Evolutionary conservation across 2,329 filamentous ascomycete species (phyloP), one percentile per base, ranked within the genome.

Genomic region (Capronia epimyces): DNA sequence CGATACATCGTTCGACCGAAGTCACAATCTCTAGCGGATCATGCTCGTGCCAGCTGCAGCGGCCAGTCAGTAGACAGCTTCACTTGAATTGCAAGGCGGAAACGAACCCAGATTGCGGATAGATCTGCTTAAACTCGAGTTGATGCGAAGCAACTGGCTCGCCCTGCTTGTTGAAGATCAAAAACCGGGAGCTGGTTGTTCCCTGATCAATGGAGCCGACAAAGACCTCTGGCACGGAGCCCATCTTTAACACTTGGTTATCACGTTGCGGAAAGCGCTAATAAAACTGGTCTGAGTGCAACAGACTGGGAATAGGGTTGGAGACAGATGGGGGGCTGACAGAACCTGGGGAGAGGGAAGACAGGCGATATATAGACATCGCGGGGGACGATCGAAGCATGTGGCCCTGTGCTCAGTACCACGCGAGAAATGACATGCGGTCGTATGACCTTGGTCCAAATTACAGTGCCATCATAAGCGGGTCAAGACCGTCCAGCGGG

Each of bases 121-220:
- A 91, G 52, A 85, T 80, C 66, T 95, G 90, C 59, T 82, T 81
- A 64, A 95, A 90, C 67, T 94, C 88, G 59, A 90, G 82, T 70
- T 95, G 89, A 66, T 95, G 88, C 61, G 82, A 84, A 31, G 86
- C 88, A 39, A 93, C 79, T 3, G 87, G 86, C 52, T 86, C 82
- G 49, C 89, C 89, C 36, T 79, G 72, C 58, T 81, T 82, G 69
- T 95, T 83, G 72, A 95, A 95, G 65, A 96, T 90, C 61, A 95
- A 79, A 70, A 95, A 95, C 31, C 89, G 80, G 27, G 89, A 87
- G 52, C 86, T 91, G 25, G 89, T 95, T 10, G 89, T 95, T 52
- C 89, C 89, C 64, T 94, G 88, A 66, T 95, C 89, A 66, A 95
- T 90, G 61, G 86, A 87, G 53, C 89, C 89, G 54, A 95, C 84